Evolutionary conservation across 805 yeast species (phyloP).

Genomic region (Lipomyces sp.): DNA sequence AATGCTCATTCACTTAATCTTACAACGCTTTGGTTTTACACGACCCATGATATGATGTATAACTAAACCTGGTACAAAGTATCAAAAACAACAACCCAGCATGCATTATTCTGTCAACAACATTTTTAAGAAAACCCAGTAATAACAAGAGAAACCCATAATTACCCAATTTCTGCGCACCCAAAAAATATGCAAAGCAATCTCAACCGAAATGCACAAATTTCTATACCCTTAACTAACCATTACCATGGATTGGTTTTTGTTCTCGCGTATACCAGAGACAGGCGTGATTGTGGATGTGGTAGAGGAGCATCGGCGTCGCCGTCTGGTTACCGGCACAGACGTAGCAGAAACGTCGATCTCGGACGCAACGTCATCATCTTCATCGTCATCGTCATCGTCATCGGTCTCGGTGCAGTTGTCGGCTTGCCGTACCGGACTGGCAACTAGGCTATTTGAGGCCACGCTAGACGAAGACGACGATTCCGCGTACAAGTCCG

Average conservation of each 20-base stretch:
- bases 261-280: neutral
- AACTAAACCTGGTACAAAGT: neutral
- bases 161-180: neutral
- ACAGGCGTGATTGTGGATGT: constrained; percentile 4
- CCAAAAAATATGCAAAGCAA: neutral
- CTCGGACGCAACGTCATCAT: neutral
- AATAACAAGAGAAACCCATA: neutral
- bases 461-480: constrained; percentile 19
- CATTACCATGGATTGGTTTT: neutral
- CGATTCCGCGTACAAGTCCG: constrained; percentile 8
- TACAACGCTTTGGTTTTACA: neutral
- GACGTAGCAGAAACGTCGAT: neutral
- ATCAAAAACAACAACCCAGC: neutral
- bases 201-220: neutral
- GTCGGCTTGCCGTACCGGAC: neutral
- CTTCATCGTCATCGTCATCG: neutral
- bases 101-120: neutral
- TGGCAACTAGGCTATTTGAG: neutral
- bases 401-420: too few species aligned
- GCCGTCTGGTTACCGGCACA: neutral
- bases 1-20: too few species aligned
- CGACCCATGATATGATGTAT: neutral
- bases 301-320: neutral
- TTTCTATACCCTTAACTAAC: neutral
- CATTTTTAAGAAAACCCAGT: neutral